Evolutionary conservation across 495 filamentous ascomycete genomes (phyloP).

Genomic region (Penicillium ochrochloron): DNA sequence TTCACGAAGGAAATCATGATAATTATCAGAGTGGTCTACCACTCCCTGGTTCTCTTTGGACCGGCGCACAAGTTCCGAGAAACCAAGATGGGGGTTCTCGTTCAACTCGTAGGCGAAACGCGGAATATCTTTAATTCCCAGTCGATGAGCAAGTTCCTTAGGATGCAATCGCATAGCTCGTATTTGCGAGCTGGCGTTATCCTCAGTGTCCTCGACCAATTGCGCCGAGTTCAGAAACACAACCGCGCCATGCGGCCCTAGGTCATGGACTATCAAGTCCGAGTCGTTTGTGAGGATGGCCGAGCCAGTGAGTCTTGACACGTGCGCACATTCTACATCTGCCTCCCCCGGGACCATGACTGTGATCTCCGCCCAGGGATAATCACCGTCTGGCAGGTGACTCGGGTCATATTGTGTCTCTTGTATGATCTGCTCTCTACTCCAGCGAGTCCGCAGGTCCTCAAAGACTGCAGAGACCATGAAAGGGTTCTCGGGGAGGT

Average conservation of each 20-base stretch:
- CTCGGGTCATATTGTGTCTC: constrained; percentile 14
- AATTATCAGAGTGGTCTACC: constrained; percentile 31
- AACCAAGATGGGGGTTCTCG: constrained; percentile 24
- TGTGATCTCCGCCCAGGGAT: constrained; percentile 54
- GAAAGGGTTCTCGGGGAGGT: constrained; percentile 63
- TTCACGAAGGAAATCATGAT: constrained; percentile 47
- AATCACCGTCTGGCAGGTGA: constrained; percentile 19
- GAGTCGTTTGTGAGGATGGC: constrained; percentile 71
- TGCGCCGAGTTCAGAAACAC: constrained; percentile 60
- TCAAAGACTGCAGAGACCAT: constrained; percentile 72
- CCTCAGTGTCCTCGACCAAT: constrained; percentile 24
- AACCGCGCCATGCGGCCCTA: constrained; percentile 61
- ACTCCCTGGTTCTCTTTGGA: constrained; percentile 24
- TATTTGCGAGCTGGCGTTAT: constrained; percentile 30
- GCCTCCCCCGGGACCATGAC: constrained; percentile 72
- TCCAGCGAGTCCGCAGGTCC: constrained; percentile 52
- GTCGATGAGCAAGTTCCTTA: constrained; percentile 36
- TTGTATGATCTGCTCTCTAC: constrained; percentile 26
- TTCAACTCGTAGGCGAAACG: constrained; percentile 44
- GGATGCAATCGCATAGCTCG: constrained; percentile 45
- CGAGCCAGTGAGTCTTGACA: constrained; percentile 54
- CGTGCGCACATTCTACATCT: constrained; percentile 66
- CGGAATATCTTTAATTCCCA: constrained; percentile 42
- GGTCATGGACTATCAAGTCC: constrained; percentile 71
- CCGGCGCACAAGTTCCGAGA: constrained; percentile 39